A percentile compares a stretch with the other conserved stretches of the same genome.
Evolutionary conservation across 2,329 filamentous ascomycete species (phyloP).

Genomic region (Fonsecaea multimorphosa): DNA sequence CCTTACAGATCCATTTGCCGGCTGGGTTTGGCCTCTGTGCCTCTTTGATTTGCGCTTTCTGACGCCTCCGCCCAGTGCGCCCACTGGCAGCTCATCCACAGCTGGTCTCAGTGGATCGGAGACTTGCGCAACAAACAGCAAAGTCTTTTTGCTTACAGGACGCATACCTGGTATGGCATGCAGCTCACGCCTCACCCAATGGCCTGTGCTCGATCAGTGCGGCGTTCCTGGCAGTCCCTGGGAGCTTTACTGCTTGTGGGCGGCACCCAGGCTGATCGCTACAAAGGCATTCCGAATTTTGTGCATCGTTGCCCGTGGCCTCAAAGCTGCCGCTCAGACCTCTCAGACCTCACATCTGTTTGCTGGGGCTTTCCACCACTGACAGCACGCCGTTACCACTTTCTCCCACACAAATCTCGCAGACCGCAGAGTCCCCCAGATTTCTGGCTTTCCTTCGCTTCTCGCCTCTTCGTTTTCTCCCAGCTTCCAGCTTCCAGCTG

Average conservation of each 20-base stretch:
- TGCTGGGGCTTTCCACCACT: constrained; percentile 12
- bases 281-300: constrained; percentile 29
- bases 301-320: constrained; percentile 26
- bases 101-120: not conserved
- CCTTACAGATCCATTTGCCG: constrained; percentile 4
- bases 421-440: constrained; percentile 25
- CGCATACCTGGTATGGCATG: constrained; percentile 31
- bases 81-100: too few species aligned
- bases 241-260: constrained; percentile 11
- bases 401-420: constrained; percentile 10
- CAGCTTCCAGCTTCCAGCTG: constrained; percentile 4
- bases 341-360: constrained; percentile 13
- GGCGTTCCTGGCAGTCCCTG: constrained; percentile 34
- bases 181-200: constrained; percentile 31
- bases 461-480: constrained; percentile 11
- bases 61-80: too few species aligned
- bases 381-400: constrained; percentile 15
- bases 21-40: not conserved
- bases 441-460: constrained; percentile 10
- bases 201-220: constrained; percentile 17
- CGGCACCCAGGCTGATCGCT: constrained; percentile 15
- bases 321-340: constrained; percentile 29
- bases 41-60: not conserved
- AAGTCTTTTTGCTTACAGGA: constrained; percentile 17
- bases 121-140: not conserved